Evolutionary conservation across 148 eudicot genomes (phyloP).

Genomic region (Dysphania ambrosioides): DNA sequence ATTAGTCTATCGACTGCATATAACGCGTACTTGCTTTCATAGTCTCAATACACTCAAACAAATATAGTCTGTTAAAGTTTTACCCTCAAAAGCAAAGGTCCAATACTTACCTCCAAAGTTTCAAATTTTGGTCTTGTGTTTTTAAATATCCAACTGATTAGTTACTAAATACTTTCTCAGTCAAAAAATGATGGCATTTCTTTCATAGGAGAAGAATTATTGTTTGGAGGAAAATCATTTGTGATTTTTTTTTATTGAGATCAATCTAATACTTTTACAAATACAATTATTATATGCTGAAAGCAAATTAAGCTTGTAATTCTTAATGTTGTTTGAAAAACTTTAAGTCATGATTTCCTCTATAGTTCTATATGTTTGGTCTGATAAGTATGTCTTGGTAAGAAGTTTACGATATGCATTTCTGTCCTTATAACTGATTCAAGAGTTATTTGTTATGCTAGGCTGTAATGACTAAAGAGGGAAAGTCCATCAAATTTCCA

Average conservation of each 20-base stretch:
- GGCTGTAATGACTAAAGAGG: background rate
- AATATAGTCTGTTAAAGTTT: background rate
- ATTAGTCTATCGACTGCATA: background rate
- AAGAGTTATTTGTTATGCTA: background rate
- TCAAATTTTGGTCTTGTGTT: no score
- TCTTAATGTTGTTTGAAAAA: background rate
- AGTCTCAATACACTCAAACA: background rate
- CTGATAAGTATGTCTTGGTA: no score
- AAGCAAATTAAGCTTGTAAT: no score
- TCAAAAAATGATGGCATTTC: no score
- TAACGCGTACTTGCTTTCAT: no score
- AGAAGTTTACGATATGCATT: background rate
- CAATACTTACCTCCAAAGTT: background rate
- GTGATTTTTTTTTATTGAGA: background rate
- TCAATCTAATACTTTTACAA: no score
- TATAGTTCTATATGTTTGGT: background rate
- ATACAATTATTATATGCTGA: background rate
- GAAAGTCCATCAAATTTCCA: background rate
- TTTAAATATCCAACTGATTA: background rate
- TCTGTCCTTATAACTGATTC: background rate
- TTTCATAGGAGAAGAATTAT: no score
- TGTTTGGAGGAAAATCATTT: no score
- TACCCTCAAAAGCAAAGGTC: background rate
- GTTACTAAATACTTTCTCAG: no score
- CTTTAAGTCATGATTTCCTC: background rate